Evolutionary conservation across 768 basidiomycete species (phyloP), one percentile per base, ranked within the genome.

Genomic region (Tulasnella sp.): DNA sequence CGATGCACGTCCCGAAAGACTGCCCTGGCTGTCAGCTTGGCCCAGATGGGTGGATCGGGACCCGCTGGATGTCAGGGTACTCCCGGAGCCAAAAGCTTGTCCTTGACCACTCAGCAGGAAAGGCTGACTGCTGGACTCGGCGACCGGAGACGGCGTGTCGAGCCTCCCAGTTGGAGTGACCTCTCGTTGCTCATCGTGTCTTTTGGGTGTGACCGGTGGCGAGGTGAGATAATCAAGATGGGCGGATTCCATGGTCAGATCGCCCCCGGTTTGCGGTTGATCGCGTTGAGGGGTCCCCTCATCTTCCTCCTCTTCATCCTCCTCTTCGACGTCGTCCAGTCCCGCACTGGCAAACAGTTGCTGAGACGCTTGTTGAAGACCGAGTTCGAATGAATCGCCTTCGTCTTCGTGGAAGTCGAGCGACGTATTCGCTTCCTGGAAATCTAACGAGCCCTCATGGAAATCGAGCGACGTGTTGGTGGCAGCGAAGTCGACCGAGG

Each of bases 401-500:
- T 78, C 72, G 47, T 64, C 77, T 17, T 78, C 72, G 47, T 64
- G 67, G 19, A 72, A 69, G 47, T 75, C 83, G 77, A 82, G 78
- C 65, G 86, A 86, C 2, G 84, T 81, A 72, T 85, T 82, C 36
- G 67, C 40, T 44, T 67, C 67, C 4, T 67, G 39, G 42, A 67
- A 67, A 47, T 70, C 69, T 14, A 70, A 34, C 3, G 69, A 70
- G 16, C 41, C 26, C 29, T 69, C 44, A 47, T 47, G 19, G n/a
- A 47, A 47, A 47, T 65, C 63, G 16, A 19, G 26, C n/a, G 67
- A 35, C 67, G 67, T 68, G 39, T 41, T 47, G 4, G 52, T 29
- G 2, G 52, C 52, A 3, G 52, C 52, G 17, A 36, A 40, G 14
- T 62, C 69, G 6, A 59, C 44, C 26, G 52, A 59, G 32, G 52